Conservation (phyloP, 1,139 yeast genomes). For the Magnusiomyces suaveolens region DNA sequence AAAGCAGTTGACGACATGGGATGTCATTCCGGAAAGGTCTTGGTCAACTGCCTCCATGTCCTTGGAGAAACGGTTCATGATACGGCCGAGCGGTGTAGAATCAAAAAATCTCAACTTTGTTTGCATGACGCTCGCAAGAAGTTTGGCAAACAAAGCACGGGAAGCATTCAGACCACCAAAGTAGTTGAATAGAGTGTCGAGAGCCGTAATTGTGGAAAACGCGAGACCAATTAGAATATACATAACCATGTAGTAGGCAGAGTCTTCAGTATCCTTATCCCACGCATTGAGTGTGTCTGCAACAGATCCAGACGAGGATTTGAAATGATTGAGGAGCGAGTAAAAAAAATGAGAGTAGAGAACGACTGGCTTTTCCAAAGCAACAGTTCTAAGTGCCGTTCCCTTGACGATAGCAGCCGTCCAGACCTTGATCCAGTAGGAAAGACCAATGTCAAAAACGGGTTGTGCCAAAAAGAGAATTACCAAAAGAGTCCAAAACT, state of each 20-base stretch:
- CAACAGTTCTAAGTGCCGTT: too few relatives aligned
- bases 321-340: conserved; percentile 29
- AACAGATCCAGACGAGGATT: too few relatives aligned
- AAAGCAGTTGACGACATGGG: conserved; percentile 59
- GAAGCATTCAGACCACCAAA: conserved; percentile 74
- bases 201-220: conserved; percentile 46
- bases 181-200: conserved; percentile 52
- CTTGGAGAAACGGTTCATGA: conserved; percentile 93
- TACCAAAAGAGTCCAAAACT: conserved; percentile 42
- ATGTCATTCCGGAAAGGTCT: conserved; percentile 76
- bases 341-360: neutral
- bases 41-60: conserved; percentile 93
- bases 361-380: too few relatives aligned
- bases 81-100: conserved; percentile 90
- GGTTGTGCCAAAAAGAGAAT: conserved; percentile 47
- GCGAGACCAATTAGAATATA: conserved; percentile 62
- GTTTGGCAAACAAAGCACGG: conserved; percentile 55
- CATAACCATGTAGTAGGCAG: conserved; percentile 55
- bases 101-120: conserved; percentile 88
- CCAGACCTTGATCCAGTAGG: conserved; percentile 86
- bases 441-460: conserved; percentile 49
- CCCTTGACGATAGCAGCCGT: conserved; percentile 32
- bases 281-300: neutral
- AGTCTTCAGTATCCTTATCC: conserved; percentile 26
- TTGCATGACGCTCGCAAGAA: conserved; percentile 55